Percentiles rank a stretch among this genome's conserved stretches.
These are phyloP conservation scores for Mycena alexandri DNA, from an alignment of 768 basidiomycete genomes.

Conservation along the genomic window DNA sequence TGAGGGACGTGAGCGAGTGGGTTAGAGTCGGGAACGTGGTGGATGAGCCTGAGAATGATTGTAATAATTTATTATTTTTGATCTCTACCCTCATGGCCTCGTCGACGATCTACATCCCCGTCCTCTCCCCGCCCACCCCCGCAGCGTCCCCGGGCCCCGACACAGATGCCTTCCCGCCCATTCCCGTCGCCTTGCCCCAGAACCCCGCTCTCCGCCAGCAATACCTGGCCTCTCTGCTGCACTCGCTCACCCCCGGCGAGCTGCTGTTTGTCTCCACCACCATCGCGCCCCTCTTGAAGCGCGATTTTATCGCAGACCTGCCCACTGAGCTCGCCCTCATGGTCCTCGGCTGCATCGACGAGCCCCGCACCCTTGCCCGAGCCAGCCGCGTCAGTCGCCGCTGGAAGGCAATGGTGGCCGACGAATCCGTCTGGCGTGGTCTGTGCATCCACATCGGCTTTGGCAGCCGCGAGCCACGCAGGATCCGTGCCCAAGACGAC, in stretches of 20 bases:
- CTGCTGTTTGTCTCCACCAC: conserved; percentile 75
- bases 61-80: not conserved
- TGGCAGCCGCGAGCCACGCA: conserved; percentile 43
- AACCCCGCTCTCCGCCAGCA: conserved; percentile 60
- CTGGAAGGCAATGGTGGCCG: conserved; percentile 79
- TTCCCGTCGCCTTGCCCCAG: conserved; percentile 43
- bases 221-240: conserved; percentile 64
- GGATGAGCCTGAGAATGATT: no score
- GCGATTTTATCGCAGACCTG: conserved; percentile 69
- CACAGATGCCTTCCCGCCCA: conserved; percentile 37
- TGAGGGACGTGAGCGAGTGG: no score
- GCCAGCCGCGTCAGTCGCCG: conserved; percentile 76
- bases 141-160: conserved; percentile 68
- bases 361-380: conserved; percentile 77
- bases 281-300: conserved; percentile 74
- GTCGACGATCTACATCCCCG: conserved; percentile 62
- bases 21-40: no score
- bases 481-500: conserved; percentile 30
- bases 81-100: conserved; percentile 29
- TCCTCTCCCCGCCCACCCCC: conserved; percentile 71
- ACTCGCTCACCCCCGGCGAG: conserved; percentile 69
- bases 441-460: conserved; percentile 76
- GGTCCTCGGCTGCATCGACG: conserved; percentile 82
- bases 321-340: conserved; percentile 82
- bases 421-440: conserved; percentile 85